Base-by-base conservation (phyloP, 163 green algal genomes). In the Chlorella variabilis region DNA sequence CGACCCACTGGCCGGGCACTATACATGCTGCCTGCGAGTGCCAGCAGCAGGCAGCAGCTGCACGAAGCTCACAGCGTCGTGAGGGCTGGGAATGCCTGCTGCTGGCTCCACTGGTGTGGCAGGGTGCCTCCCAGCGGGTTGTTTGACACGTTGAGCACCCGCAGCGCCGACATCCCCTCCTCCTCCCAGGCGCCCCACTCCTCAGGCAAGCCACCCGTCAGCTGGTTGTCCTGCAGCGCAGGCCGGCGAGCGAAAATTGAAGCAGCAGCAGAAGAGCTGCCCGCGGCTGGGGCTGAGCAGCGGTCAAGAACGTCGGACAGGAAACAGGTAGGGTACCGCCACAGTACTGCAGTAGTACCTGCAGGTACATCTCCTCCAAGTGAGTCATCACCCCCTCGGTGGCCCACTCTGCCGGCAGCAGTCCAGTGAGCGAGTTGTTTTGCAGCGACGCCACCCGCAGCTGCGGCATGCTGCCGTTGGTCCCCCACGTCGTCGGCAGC, bases 61-160 rank as follows among this genome's bases (percentile, higher is more conserved):
- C 11, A 11, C 45, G 11, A 54, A 11, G 15, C 73, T 70, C 73
- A 79, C 73, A 79, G 54, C 27, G 38, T 59, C 8, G 9, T 34
- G 15, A 79, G 54, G 33, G 17, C 4, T 6, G 73, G 73, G 17
- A 79, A 70, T 7, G 54, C 23, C 25, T 13, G 54, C 38, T 59
- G 54, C 20, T 33, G 54, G 54, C 33, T 66, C 76, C 76, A 84
- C 38, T 71, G 18, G 29, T n/a, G 33, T 18, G 82, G 82, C 11
- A 84, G 36, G 5, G 76, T 54, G 69, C 82, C 82, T 21, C 34
- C 42, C 18, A 87, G 77, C 3, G 62, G 33, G 70, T 87, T 87
- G 68, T 67, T 56, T 18, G 23, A 62, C 20, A 84, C 21, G 59
- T 81, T 56, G 36, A 87, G 68, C 39, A 63, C 51, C 2, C 68